These are phyloP conservation scores for Colletotrichum truncatum DNA, from an alignment of 2,329 filamentous ascomycete species.

Conservation along the genomic window DNA sequence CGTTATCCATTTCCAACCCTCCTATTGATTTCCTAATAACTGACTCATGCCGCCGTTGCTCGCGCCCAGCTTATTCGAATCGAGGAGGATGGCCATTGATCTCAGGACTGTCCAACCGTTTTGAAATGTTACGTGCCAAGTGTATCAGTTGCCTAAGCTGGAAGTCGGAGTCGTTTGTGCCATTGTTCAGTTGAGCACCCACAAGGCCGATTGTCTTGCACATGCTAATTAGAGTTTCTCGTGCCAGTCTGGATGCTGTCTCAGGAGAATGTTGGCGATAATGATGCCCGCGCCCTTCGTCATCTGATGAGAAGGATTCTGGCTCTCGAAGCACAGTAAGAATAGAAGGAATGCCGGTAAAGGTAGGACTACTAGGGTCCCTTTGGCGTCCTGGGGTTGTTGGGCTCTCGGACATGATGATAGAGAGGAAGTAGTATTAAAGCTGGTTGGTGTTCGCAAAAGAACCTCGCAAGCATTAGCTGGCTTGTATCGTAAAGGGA, in stretches of 20 bases:
- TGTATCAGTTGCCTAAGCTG: constrained; percentile 27
- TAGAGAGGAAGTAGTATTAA: neutral
- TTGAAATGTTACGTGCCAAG: constrained; percentile 26
- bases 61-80: neutral
- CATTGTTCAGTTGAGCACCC: constrained; percentile 24
- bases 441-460: no score
- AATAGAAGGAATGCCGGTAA: constrained; percentile 24
- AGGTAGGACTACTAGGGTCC: constrained; percentile 19
- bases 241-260: constrained; percentile 22
- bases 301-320: constrained; percentile 14
- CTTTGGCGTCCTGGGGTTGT: constrained; percentile 6
- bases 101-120: constrained; percentile 18
- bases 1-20: neutral
- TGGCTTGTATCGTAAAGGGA: no score
- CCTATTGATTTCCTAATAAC: neutral
- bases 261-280: constrained; percentile 22
- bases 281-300: constrained; percentile 12
- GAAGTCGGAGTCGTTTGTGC: constrained; percentile 28
- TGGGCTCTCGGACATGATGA: constrained; percentile 22
- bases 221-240: constrained; percentile 27
- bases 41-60: neutral
- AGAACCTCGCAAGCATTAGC: neutral
- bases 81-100: constrained; percentile 12
- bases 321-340: constrained; percentile 24
- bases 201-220: constrained; percentile 25